Base-by-base conservation (phyloP, 306 rosid species). In the Prunus davidiana region DNA sequence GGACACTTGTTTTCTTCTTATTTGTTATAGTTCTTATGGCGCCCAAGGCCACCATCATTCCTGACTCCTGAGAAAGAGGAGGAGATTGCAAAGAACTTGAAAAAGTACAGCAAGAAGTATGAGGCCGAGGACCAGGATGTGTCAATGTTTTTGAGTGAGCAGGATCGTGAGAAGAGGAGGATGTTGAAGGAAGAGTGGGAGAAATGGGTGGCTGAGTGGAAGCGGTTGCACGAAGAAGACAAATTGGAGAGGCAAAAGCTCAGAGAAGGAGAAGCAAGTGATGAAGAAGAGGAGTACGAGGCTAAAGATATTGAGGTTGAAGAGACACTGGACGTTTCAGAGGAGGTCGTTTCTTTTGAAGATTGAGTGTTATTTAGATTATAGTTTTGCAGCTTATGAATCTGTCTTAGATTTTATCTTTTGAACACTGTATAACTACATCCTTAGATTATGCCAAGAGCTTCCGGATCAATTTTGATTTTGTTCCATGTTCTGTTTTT, bases 61-160 rank as follows among this genome's bases (percentile, higher is more conserved):
- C 66, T 93, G 81, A 87, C 84, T 71, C 74, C 91, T 0, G 98
- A 94, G 87, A 92, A 94, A 63, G 98, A 93, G 82, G 97, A 94
- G 73, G 98, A 94, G 83, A 90, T 94, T 19, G 89, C 87, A 1
- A 94, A 87, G 89, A 94, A 88, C 84, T 82, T 94, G 84, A 93
- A 90, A 85, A 93, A 90, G 86, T 93, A 93, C 69, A 93, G 97
- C 69, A 91, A 91, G 91, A 91, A 90, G 76, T 93, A 93, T 0
- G 98, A 94, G 84, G 93, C 92, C 0, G 98, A 91, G 76, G 97
- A 94, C 75, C 97, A 86, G 73, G 98, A 94, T 30, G 98, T 91
- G 24, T 89, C 96, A 0, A 45, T 90, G 84, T 86, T 85, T 50
- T 69, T 90, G 82, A 91, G 93, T 3, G 98, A 94, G 85, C 97